Evolutionary conservation across 257 asterid species (phyloP).

Genomic region (Solanum appendiculatum): DNA sequence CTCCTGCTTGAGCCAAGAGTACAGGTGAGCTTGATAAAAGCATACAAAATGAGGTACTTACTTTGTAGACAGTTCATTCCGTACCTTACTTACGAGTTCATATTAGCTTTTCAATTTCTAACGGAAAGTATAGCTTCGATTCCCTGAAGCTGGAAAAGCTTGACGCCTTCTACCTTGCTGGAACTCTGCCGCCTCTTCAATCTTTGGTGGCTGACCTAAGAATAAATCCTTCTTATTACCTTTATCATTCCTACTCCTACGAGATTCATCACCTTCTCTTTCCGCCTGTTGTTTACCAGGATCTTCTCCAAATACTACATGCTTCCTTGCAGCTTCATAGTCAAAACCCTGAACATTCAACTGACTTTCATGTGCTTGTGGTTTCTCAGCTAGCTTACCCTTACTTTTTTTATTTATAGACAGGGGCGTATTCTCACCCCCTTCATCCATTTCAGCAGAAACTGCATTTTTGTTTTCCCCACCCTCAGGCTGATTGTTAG

Average conservation of each 20-base stretch:
- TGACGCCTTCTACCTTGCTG: conserved; percentile 81
- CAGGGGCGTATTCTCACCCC: conserved; percentile 46
- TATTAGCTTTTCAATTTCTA: not conserved
- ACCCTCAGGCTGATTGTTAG: conserved; percentile 9
- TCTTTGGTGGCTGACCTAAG: conserved; percentile 10
- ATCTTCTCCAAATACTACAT: conserved; percentile 49
- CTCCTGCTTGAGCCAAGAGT: not conserved
- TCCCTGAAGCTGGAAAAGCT: conserved; percentile 92
- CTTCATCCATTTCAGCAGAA: conserved; percentile 26
- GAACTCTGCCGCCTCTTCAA: conserved; percentile 23
- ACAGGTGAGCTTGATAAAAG: not conserved
- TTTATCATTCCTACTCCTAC: conserved; percentile 13
- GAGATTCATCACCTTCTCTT: conserved; percentile 9
- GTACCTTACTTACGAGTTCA: conserved; percentile 5
- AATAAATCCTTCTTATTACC: conserved; percentile 24
- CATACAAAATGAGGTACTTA: conserved; percentile 10
- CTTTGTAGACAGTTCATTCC: not conserved
- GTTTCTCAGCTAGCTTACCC: conserved; percentile 16
- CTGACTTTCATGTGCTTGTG: conserved; percentile 16
- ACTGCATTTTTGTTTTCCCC: conserved; percentile 11
- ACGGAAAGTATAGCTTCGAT: conserved; percentile 78
- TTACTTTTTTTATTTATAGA: conserved; percentile 16
- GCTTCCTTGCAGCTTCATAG: conserved; percentile 58
- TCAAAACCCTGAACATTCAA: conserved; percentile 52
- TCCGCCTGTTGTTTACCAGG: not conserved